phyloP scores from a whole-genome alignment of 306 rosid species.

The Dryas drummondii region DNA sequence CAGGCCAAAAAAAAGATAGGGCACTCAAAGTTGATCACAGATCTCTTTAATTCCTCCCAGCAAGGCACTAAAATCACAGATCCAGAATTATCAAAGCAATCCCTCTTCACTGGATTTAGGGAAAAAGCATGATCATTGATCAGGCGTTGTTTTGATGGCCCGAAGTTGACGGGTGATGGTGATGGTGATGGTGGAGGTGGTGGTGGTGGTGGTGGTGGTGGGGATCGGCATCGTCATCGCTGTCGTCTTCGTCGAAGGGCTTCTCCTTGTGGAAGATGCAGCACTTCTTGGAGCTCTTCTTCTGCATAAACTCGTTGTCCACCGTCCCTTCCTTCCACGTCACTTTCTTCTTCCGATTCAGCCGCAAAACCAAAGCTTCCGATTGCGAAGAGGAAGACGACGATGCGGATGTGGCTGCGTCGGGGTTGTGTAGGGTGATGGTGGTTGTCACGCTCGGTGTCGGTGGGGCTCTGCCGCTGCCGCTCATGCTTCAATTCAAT shows the following conservation, averaged over 20 bases:
- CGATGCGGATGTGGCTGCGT: conserved; percentile 36
- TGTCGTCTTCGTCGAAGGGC: conserved; percentile 84
- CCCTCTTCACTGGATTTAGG: background rate
- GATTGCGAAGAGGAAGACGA: conserved; percentile 48
- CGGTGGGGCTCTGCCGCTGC: conserved; percentile 9
- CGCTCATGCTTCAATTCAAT: conserved; percentile 6
- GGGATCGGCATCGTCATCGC: conserved; percentile 58
- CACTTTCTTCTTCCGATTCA: conserved; percentile 80
- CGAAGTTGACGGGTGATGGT: conserved; percentile 15
- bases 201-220: conserved; percentile 26
- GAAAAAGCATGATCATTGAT: background rate
- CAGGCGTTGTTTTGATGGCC: background rate
- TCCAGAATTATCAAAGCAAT: background rate
- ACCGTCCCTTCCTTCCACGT: conserved; percentile 91
- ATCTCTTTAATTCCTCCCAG: background rate
- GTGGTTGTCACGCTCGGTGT: conserved; percentile 41
- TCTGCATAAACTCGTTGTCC: conserved; percentile 95
- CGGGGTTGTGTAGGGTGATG: conserved; percentile 45
- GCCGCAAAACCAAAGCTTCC: conserved; percentile 59
- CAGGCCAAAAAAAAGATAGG: no score
- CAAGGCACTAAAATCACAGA: background rate
- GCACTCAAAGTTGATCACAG: background rate
- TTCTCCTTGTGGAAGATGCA: conserved; percentile 88
- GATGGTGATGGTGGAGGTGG: background rate
- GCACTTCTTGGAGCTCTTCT: conserved; percentile 95